These are phyloP conservation scores for Microdochium trichocladiopsis DNA, from an alignment of 2,329 filamentous ascomycete genomes.

Conservation along the genomic window DNA sequence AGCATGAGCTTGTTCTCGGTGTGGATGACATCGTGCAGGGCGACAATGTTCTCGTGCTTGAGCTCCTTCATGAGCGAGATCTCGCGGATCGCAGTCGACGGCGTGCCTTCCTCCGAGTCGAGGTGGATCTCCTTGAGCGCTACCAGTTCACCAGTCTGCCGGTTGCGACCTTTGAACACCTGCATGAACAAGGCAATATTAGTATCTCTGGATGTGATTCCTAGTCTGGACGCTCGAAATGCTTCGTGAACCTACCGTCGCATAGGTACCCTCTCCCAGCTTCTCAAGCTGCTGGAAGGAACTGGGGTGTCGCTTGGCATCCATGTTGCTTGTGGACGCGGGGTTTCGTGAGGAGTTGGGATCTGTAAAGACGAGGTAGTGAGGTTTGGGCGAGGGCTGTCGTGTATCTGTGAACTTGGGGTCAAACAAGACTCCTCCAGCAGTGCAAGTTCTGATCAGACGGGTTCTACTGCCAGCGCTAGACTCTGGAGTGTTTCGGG, in stretches of 20 bases:
- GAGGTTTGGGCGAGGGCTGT: slow-evolving; percentile 20
- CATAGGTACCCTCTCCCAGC: slow-evolving; percentile 97
- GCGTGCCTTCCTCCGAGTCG: slow-evolving; percentile 96
- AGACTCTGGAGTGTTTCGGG: not conserved
- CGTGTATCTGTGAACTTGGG: slow-evolving; percentile 22
- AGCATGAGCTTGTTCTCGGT: slow-evolving; percentile 99
- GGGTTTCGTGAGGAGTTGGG: not conserved
- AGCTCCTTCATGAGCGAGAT: slow-evolving; percentile 99
- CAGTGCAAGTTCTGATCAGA: slow-evolving; percentile 24
- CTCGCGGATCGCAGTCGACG: slow-evolving; percentile 93
- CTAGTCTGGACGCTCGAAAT: slow-evolving; percentile 11
- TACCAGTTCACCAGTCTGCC: slow-evolving; percentile 93
- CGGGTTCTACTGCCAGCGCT: slow-evolving; percentile 6
- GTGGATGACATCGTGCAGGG: slow-evolving; percentile 96
- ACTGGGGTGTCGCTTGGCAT: slow-evolving; percentile 85
- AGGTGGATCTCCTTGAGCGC: slow-evolving; percentile 98
- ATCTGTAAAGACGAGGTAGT: slow-evolving; percentile 15
- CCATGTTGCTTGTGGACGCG: slow-evolving; percentile 50
- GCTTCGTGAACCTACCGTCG: slow-evolving; percentile 60
- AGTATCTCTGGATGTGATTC: not conserved
- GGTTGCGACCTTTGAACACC: slow-evolving; percentile 98
- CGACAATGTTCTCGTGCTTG: slow-evolving; percentile 97
- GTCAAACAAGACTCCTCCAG: slow-evolving; percentile 32
- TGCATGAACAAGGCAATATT: slow-evolving; percentile 24
- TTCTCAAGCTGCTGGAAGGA: slow-evolving; percentile 99